A percentile compares a stretch with the other conserved stretches of the same genome.
Evolutionary conservation across 2,329 filamentous ascomycete genomes (phyloP).

Genomic region (Nemania bipapillata): DNA sequence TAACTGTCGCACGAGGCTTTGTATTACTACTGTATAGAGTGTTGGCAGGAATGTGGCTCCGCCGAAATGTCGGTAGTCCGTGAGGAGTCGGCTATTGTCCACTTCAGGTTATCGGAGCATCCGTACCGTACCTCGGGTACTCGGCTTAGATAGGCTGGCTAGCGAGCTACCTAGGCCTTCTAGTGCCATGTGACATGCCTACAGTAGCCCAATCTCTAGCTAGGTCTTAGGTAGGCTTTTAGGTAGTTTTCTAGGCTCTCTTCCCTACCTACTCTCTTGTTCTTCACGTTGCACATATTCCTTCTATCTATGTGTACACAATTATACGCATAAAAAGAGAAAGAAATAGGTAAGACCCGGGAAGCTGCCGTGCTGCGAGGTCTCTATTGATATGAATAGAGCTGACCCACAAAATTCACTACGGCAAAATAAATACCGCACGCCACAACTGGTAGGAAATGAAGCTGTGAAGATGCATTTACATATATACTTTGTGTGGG

Average conservation of each 20-base stretch:
- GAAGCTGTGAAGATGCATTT: too few species aligned
- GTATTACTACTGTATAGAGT: not conserved
- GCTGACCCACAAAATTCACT: too few species aligned
- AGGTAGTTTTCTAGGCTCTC: not conserved
- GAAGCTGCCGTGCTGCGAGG: too few species aligned
- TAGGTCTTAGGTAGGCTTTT: not conserved
- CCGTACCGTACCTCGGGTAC: not conserved
- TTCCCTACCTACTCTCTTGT: not conserved
- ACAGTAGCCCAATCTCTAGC: not conserved
- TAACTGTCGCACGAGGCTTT: not conserved
- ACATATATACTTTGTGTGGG: too few species aligned
- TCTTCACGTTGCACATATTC: too few species aligned
- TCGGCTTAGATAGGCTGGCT: slow-evolving; percentile 7
- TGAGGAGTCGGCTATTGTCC: slow-evolving; percentile 23
- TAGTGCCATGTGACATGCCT: not conserved
- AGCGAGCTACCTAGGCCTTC: too few species aligned
- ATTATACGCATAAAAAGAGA: too few species aligned
- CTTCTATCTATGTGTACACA: too few species aligned
- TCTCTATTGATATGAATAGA: too few species aligned
- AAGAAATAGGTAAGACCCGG: too few species aligned
- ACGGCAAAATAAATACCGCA: too few species aligned
- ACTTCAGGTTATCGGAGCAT: slow-evolving; percentile 19
- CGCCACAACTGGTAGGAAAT: too few species aligned
- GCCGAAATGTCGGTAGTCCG: slow-evolving; percentile 35
- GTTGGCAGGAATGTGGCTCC: not conserved